Evolutionary conservation across 495 filamentous ascomycete species (phyloP).

Genomic region (Neurospora pannonica): DNA sequence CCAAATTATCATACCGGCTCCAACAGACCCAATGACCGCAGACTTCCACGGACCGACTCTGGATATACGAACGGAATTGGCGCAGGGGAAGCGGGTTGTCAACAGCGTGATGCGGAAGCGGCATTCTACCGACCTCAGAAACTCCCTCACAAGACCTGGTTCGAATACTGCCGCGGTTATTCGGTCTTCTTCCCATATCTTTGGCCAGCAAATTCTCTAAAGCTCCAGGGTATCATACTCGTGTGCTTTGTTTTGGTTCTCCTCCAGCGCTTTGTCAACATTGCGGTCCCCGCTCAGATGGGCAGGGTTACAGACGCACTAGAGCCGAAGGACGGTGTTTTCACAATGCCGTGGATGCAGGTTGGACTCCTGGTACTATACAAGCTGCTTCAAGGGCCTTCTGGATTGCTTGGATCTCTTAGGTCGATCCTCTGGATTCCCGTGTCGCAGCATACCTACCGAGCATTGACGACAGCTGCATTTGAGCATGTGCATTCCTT

Average conservation of each 20-base stretch:
- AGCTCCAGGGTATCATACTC: constrained; percentile 66
- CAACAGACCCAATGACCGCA: constrained; percentile 13
- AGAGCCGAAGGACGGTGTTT: constrained; percentile 12
- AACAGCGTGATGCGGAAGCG: constrained; percentile 33
- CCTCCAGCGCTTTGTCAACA: constrained; percentile 68
- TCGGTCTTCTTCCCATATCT: constrained; percentile 87
- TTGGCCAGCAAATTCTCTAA: constrained; percentile 71
- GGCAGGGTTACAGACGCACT: constrained; percentile 64
- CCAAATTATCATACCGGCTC: constrained; percentile 25
- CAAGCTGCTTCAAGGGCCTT: constrained; percentile 78
- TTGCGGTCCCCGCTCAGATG: constrained; percentile 69
- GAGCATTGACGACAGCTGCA: constrained; percentile 83
- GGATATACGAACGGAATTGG: constrained; percentile 16
- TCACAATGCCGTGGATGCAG: constrained; percentile 24
- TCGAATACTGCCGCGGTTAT: constrained; percentile 80
- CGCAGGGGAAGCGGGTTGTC: constrained; percentile 17
- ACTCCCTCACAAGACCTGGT: constrained; percentile 33
- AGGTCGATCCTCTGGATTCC: constrained; percentile 88
- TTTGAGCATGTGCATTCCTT: constrained; percentile 96
- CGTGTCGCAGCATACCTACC: constrained; percentile 91
- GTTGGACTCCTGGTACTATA: constrained; percentile 74
- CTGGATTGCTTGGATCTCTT: constrained; percentile 73
- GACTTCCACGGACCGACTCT: constrained; percentile 8
- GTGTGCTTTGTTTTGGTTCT: constrained; percentile 70
- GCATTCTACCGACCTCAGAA: constrained; percentile 46